Evolutionary conservation across 495 filamentous ascomycete species (phyloP), one percentile per base, ranked within the genome.

Genomic region (Aspergillus avenaceus): DNA sequence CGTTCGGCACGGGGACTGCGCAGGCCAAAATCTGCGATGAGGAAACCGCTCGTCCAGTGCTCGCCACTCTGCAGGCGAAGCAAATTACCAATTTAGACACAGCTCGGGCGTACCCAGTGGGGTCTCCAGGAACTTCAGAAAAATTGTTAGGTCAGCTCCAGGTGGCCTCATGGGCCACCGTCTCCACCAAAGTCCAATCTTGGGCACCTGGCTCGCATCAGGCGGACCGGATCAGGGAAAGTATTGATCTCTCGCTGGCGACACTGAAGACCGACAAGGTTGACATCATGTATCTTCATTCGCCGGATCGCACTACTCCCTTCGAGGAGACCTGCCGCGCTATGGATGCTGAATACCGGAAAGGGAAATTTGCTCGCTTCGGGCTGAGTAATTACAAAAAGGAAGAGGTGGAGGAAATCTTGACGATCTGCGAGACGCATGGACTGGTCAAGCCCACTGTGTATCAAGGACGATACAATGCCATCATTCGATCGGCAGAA

Each of bases 391-490:
- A 77, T 47, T 78, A 67, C 50, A 58, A 60, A 2, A 62, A 67
- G 8, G 57, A 56, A 3, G 73, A 80, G 51, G 71, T 79, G 4
- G 62, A 69, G 48, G 59, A 73, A 40, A 58, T 76, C 7, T 49
- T 74, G 34, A 45, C 61, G 26, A 67, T 76, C 40, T 74, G 69
- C 53, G 65, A 72, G 21, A 56, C 58, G 19, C 62, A 73, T 6
- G 64, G 62, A 6, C 76, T 62, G 51, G 52, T 75, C 28, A 67
- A 70, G 43, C 77, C 77, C 0, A 66, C 54, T 6, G 66, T 76
- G 16, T 81, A 76, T 46, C 75, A 82, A 53, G 73, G 76, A 0
- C 62, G 75, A 12, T 80, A 81, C 50, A 72, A 73, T 36, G 54
- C 65, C 6, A 47, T 77, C 28, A 59, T 58, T 4, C 63, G 77